Base-by-base conservation (phyloP, 495 filamentous ascomycete genomes). In the Aspergillus indologenus region DNA sequence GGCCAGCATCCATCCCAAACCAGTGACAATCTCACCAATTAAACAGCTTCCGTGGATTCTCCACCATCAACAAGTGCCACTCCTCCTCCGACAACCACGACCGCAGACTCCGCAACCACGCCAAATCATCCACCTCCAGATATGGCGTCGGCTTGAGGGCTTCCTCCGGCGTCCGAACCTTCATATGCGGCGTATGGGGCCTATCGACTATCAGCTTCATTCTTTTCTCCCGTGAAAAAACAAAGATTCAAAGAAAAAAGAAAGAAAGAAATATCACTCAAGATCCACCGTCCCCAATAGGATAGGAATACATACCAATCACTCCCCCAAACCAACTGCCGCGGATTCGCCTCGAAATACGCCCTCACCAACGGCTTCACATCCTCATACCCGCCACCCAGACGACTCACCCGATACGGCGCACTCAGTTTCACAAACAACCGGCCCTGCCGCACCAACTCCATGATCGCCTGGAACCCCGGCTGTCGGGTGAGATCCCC, bases 341-440 rank as follows among this genome's bases (percentile, higher is more conserved):
- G 19, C 19, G 54, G 50, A 44, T 65, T 65, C 7, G 62, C 62
- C 53, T 65, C 58, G 53, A 69, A 59, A n/a, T 65, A 53, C 0
- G 59, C 63, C 1, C 57, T 42, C 21, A 64, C 62, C 12, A 67
- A 42, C 9, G 62, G 67, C 29, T 60, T 65, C 31, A 65, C 42
- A 56, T 65, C 62, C 29, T 60, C 54, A 63, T 64, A 66, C 17
- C 43, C 29, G 11, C 61, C 61, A 1, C 61, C 66, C 21, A 56
- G 40, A 1, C 20, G 53, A 22, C 64, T 66, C 5, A 66, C 64
- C n/a, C 66, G 61, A 44, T 69, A 69, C 4, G 66, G 66, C 15
- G 63, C 66, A 54, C 66, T 69, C 9, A 69, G 48, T 40, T 69
- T 69, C 15, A 69, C 59, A 56, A 60, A 66, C 20, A 69, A 50